phyloP scores from a whole-genome alignment of 2,329 filamentous ascomycete genomes.

The Aspergillus oerlinghausenensis region DNA sequence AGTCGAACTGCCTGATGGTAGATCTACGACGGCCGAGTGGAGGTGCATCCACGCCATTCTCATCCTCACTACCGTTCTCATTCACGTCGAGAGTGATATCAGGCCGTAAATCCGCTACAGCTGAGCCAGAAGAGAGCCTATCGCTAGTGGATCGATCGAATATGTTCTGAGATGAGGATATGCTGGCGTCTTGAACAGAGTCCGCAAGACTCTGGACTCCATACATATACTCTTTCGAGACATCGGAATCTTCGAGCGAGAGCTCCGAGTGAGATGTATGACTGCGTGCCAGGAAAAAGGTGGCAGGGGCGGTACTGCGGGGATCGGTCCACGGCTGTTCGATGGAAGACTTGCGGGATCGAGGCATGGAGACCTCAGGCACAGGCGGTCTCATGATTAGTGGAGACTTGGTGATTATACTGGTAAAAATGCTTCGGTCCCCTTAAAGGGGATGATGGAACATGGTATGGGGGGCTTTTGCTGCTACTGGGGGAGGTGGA shows the following conservation, averaged over 20 bases:
- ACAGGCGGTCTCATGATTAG: constrained; percentile 36
- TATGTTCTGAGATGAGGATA: constrained; percentile 8
- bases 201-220: constrained; percentile 57
- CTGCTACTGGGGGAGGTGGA: neutral
- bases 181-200: constrained; percentile 40
- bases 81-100: constrained; percentile 16
- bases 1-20: constrained; percentile 19
- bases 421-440: neutral
- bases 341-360: constrained; percentile 33
- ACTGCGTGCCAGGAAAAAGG: constrained; percentile 57
- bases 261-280: constrained; percentile 41
- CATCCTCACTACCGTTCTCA: constrained; percentile 18
- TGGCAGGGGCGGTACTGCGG: constrained; percentile 45
- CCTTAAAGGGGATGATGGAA: neutral
- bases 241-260: constrained; percentile 25
- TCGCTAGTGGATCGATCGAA: constrained; percentile 4
- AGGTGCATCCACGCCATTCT: constrained; percentile 19
- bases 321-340: constrained; percentile 34
- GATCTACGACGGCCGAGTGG: constrained; percentile 26
- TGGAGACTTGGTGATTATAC: constrained; percentile 4
- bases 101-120: neutral
- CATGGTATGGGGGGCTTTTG: neutral
- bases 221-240: constrained; percentile 45
- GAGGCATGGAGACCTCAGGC: constrained; percentile 28
- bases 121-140: constrained; percentile 3